Base-by-base conservation (phyloP, 2,329 filamentous ascomycete genomes). In the Fusarium caatingaense region DNA sequence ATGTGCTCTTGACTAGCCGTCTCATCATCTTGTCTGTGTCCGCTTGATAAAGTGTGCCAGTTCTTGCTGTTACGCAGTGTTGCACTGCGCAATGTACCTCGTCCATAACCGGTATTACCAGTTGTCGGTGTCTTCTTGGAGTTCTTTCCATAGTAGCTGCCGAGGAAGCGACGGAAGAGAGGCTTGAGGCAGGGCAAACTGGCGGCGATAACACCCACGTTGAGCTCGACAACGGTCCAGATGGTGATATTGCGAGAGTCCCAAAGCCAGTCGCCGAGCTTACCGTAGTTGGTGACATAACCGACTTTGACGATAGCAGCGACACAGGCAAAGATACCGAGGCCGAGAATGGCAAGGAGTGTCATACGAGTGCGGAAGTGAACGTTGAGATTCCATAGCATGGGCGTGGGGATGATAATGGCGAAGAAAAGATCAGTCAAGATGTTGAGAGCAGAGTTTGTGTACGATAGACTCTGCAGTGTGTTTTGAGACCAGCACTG, bases 201-300 rank as follows among this genome's bases (percentile, higher is more conserved):
- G 1, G 76, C 80, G 7, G 79, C 80, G 8, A 82, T 72, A 46
- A 82, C 79, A 23, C 79, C 80, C 2, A 78, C 70, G 59, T 82
- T 81, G 63, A 72, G 76, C 61, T 80, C 81, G 56, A 77, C 68
- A 2, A 82, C 78, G 6, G 80, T 80, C 83, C 83, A 85, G 59
- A 85, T 81, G 13, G 83, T 85, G 2, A 87, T 78, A 69, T 84
- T 79, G 28, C 81, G 78, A 4, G 76, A 82, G 61, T 83, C 81
- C 82, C 82, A 83, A 0, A 85, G 75, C 64, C 81, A 81, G 55
- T 84, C 82, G 11, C 79, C 79, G 0, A 72, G 68, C 20, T 77
- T 78, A 13, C 81, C 82, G 51, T 83, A 82, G 54, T 78, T 79
- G 16, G 77, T 69, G 6, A 83, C 64, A 59, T 78, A 81, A 2